phyloP scores from a whole-genome alignment of 1,284 basidiomycete genomes.

The Rhodotorula sp. region DNA sequence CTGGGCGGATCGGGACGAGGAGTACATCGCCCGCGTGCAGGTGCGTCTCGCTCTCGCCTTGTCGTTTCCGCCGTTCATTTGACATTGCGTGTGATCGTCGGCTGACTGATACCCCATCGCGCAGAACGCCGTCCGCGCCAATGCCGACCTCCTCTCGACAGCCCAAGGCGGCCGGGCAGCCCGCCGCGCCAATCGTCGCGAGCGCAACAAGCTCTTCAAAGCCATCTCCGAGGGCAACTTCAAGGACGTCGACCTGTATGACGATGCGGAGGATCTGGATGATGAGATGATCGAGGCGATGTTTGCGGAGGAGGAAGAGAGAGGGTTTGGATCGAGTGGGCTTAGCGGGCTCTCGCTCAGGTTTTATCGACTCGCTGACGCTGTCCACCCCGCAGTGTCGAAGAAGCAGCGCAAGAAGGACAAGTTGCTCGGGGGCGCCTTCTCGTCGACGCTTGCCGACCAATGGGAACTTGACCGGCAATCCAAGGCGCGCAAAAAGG shows the following conservation, averaged over 20 bases:
- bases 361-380: not conserved
- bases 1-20: conserved; percentile 38
- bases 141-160: conserved; percentile 31
- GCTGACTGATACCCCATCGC: not conserved
- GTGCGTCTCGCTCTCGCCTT: conserved; percentile 5
- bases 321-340: conserved; percentile 7
- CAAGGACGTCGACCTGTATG: conserved; percentile 23
- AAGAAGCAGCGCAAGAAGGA: conserved; percentile 36
- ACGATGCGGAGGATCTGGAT: conserved; percentile 23
- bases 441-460: conserved; percentile 57
- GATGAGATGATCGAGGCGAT: conserved; percentile 22
- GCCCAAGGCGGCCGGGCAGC: conserved; percentile 15
- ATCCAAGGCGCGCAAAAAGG: conserved; percentile 76
- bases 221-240: conserved; percentile 35
- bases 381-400: not conserved
- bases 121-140: conserved; percentile 26
- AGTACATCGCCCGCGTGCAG: conserved; percentile 33
- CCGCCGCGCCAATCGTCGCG: conserved; percentile 25
- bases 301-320: conserved; percentile 25
- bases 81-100: not conserved
- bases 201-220: conserved; percentile 40
- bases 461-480: conserved; percentile 78
- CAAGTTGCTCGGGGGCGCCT: conserved; percentile 26
- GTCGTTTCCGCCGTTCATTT: not conserved
- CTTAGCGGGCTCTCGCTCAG: not conserved